phyloP scores from a whole-genome alignment of 805 yeast genomes.

The Yarrowia sp. region DNA sequence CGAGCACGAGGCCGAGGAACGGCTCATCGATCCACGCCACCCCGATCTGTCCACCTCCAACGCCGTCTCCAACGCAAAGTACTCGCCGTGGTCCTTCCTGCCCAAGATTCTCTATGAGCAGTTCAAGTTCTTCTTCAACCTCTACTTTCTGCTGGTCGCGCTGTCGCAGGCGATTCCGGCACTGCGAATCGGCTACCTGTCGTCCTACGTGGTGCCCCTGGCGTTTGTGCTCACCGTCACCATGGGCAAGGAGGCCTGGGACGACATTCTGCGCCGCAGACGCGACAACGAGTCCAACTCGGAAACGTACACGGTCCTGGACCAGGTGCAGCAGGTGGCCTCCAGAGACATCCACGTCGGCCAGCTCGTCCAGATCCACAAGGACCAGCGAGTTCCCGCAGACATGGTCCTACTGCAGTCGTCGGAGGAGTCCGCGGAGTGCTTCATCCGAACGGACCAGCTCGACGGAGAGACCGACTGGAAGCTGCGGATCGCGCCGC shows the following conservation, averaged over 20 bases:
- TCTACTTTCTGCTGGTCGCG: slow-evolving; percentile 89
- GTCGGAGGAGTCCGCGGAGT: slow-evolving; percentile 76
- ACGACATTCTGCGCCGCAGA: slow-evolving; percentile 85
- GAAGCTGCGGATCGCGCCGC: slow-evolving; percentile 82
- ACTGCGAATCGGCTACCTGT: slow-evolving; percentile 85
- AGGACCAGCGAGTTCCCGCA: slow-evolving; percentile 88
- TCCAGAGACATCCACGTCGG: slow-evolving; percentile 77
- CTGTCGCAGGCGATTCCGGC: slow-evolving; percentile 89
- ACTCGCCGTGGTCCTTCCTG: slow-evolving; percentile 79
- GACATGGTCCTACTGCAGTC: slow-evolving; percentile 84
- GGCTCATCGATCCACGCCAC: slow-evolving; percentile 11
- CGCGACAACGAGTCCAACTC: slow-evolving; percentile 87
- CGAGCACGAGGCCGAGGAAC: not conserved
- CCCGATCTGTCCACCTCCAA: slow-evolving; percentile 52
- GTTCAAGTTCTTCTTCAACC: slow-evolving; percentile 92
- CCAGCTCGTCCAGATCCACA: slow-evolving; percentile 73
- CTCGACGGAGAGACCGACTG: slow-evolving; percentile 99
- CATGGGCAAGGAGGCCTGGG: slow-evolving; percentile 93
- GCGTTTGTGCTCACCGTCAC: slow-evolving; percentile 91
- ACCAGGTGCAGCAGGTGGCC: slow-evolving; percentile 41
- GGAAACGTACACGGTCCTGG: slow-evolving; percentile 72
- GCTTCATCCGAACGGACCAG: slow-evolving; percentile 95
- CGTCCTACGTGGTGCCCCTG: slow-evolving; percentile 90
- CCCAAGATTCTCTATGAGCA: slow-evolving; percentile 92
- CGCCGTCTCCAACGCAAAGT: slow-evolving; percentile 90